Base-by-base conservation (phyloP, 2,329 filamentous ascomycete species). In the Fusarium beomiforme region DNA sequence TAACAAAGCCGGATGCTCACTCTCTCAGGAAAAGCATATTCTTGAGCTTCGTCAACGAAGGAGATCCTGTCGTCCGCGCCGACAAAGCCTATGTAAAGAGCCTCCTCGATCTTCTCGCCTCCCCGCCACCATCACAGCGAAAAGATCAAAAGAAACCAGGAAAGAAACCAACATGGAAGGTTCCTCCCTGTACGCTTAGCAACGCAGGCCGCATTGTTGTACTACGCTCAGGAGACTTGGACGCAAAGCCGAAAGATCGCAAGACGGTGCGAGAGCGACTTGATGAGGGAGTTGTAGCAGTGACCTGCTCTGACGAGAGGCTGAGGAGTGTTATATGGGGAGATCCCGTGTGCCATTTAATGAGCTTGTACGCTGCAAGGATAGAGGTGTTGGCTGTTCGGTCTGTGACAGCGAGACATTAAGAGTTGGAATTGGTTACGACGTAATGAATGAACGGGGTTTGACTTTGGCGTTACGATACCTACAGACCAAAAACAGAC, bases 1-100 rank as follows among this genome's bases (percentile, higher is more conserved):
- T 97, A 4, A 77, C 84, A 31, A 92, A 88, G 71, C 90, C 92
- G 0, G 74, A 85, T 8, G 79, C 79, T 3, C 78, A 79, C 0
- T 79, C 83, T 16, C 79, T 88, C 24, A 80, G 85, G 31, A 94
- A 92, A 77, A 94, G 90, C 62, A 78, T 95, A 8, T 97, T 97
- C 78, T 86, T 93, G 56, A 89, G 88, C 43, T 94, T 97, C 77
- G 85, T 95, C 75, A 97, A 97, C 76, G 93, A 97, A 79, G 94
- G 94, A 6, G 94, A 97, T 71, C 93, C 93, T 0, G 92, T 97
- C 0, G 86, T 89, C 0, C 84, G 94, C 31, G 93, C 93, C 0
- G 93, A 97, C 77, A 92, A 90, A 79, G 86, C 89, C 0, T 95
- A 97, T 74, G 85, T 97, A 19, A 88, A 87, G 69, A 92, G 89